Percentiles rank a stretch among this genome's conserved stretches.
Evolutionary conservation across 208 protist species (phyloP).

Genomic region (Leishmania martiniquensis): DNA sequence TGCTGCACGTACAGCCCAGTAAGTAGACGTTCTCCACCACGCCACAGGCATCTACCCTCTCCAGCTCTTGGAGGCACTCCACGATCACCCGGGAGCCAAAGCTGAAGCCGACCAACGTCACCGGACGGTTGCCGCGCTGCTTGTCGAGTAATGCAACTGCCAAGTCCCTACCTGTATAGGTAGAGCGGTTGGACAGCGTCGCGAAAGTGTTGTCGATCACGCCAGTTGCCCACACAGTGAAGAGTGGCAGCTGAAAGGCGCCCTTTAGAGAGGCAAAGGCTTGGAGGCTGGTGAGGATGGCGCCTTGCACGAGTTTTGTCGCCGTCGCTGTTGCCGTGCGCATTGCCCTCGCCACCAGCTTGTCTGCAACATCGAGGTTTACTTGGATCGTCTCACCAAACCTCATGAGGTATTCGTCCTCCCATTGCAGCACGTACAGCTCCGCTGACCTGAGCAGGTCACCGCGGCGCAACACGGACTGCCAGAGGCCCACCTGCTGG

Average conservation of each 20-base stretch:
- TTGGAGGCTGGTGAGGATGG: constrained; percentile 68
- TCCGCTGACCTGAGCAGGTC: constrained; percentile 52
- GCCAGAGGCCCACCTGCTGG: constrained; percentile 85
- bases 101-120: constrained; percentile 88
- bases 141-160: constrained; percentile 67
- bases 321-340: constrained; percentile 45
- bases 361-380: constrained; percentile 54
- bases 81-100: constrained; percentile 85
- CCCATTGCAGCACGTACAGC: constrained; percentile 80
- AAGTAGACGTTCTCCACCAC: constrained; percentile 91
- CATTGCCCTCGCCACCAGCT: constrained; percentile 37
- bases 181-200: constrained; percentile 69
- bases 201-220: constrained; percentile 90
- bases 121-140: constrained; percentile 73
- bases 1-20: constrained; percentile 65
- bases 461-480: constrained; percentile 44
- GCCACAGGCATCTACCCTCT: constrained; percentile 49
- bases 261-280: constrained; percentile 73
- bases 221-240: constrained; percentile 74
- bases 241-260: constrained; percentile 72
- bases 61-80: constrained; percentile 78
- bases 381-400: constrained; percentile 74
- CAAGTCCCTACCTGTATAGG: constrained; percentile 79
- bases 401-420: constrained; percentile 63
- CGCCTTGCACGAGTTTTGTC: constrained; percentile 53